phyloP scores from a whole-genome alignment of 176 grass and related monocot species.

The Triticum urartu region DNA sequence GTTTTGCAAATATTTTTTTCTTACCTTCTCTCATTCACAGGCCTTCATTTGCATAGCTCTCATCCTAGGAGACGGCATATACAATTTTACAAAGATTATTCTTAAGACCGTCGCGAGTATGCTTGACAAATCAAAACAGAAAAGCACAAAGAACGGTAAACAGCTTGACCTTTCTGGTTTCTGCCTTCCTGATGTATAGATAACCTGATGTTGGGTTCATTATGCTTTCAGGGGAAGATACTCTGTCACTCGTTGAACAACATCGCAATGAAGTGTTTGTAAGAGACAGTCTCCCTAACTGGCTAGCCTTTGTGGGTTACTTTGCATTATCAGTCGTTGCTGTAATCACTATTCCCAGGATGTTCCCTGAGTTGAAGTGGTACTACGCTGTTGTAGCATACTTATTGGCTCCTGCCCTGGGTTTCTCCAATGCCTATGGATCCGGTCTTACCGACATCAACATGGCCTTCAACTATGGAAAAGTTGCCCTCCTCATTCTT shows the following conservation, averaged over 20 bases:
- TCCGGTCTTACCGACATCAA: slow-evolving; percentile 94
- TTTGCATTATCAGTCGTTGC: slow-evolving; percentile 45
- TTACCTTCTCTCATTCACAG: slow-evolving; percentile 36
- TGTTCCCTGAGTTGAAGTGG: slow-evolving; percentile 92
- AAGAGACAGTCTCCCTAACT: slow-evolving; percentile 62
- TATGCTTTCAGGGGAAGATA: slow-evolving; percentile 59
- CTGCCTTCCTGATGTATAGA: background rate
- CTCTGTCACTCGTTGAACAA: slow-evolving; percentile 36
- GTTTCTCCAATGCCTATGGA: slow-evolving; percentile 97
- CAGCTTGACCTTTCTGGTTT: background rate
- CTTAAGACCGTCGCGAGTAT: slow-evolving; percentile 47
- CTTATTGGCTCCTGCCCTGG: slow-evolving; percentile 72
- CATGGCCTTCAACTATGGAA: slow-evolving; percentile 98
- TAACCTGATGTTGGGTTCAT: slow-evolving; percentile 15
- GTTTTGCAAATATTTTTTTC: slow-evolving; percentile 5
- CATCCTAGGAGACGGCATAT: slow-evolving; percentile 87
- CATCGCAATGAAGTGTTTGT: slow-evolving; percentile 75
- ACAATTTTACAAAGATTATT: slow-evolving; percentile 87
- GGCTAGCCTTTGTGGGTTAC: slow-evolving; percentile 72
- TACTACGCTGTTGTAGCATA: slow-evolving; percentile 89
- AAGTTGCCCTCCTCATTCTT: slow-evolving; percentile 82
- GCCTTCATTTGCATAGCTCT: slow-evolving; percentile 92
- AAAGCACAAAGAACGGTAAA: slow-evolving; percentile 72
- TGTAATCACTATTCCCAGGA: slow-evolving; percentile 62
- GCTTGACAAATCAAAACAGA: slow-evolving; percentile 48